These are phyloP conservation scores for Ceratobasidium sp. DNA, from an alignment of 1,284 basidiomycete genomes.

Conservation along the genomic window DNA sequence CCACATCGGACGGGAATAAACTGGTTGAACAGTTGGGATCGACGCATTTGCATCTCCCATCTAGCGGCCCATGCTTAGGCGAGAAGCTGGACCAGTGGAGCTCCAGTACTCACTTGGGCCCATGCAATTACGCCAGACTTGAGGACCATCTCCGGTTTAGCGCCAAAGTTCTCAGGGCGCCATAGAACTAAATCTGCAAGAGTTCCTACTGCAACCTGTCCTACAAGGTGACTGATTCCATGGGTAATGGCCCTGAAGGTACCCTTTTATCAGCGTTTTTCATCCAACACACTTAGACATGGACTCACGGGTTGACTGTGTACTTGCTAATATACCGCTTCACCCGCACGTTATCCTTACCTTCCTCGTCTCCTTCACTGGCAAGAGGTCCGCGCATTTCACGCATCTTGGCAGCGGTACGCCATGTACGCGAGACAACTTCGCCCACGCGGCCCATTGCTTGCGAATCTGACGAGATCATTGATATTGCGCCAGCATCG, in stretches of 20 bases:
- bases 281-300: slow-evolving; percentile 1
- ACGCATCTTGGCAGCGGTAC: slow-evolving; percentile 97
- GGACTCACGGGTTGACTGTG: slow-evolving; percentile 92
- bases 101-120: slow-evolving; percentile 67
- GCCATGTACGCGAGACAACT: slow-evolving; percentile 92
- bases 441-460: slow-evolving; percentile 99
- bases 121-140: slow-evolving; percentile 95
- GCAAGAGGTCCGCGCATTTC: slow-evolving; percentile 75
- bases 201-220: slow-evolving; percentile 81
- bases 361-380: slow-evolving; percentile 67
- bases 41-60: slow-evolving; percentile 94
- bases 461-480: slow-evolving; percentile 95
- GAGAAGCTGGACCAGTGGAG: not conserved
- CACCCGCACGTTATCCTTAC: slow-evolving; percentile 90
- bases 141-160: slow-evolving; percentile 89
- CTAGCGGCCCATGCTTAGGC: slow-evolving; percentile 52
- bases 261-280: not conserved
- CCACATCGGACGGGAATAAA: slow-evolving; percentile 90
- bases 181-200: slow-evolving; percentile 95
- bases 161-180: slow-evolving; percentile 92
- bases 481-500: slow-evolving; percentile 92
- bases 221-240: slow-evolving; percentile 88
- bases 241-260: slow-evolving; percentile 84
- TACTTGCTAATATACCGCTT: slow-evolving; percentile 98
- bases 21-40: slow-evolving; percentile 92